Evolutionary conservation across 805 yeast genomes (phyloP), one percentile per base, ranked within the genome.

Genomic region (Candida insectalens): DNA sequence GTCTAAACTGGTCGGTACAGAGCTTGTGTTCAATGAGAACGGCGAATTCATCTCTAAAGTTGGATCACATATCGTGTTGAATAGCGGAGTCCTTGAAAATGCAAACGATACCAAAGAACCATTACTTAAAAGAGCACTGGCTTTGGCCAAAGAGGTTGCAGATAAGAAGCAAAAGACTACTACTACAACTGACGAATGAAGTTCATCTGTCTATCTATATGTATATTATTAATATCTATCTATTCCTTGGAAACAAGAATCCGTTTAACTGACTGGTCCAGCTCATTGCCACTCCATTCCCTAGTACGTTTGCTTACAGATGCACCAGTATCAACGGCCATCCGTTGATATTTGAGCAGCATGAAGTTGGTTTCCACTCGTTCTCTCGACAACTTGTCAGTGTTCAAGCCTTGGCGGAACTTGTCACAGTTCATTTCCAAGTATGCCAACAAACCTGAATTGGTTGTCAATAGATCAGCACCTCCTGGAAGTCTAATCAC

Each of bases 1-100:
- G 96, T 65, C 68, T 28, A 70, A 70, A 35, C 55, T 84, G 3
- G 77, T 83, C 1, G 97, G 97, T 0, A 81, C 94, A 0, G 96
- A 59, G 33, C 32, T 59, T 27, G 52, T 58, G 1, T 56, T 57
- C 40, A 51, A 59, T 35, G 64, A 59, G 32, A 50, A 49, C 33
- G 64, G 62, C 2, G 53, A 56, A 19, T 51, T 44, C 22, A 35
- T 59, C 4, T 50, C 58, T 12, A 46, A 48, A 16, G 53, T 54
- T 4, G 50, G 49, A 23, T 51, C 50, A 2, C 53, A 55, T 19
- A 41, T 59, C 8, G 43, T 49, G 3, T 34, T 59, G 27, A 47
- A 50, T 27, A 44, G 53, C 30, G 63, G 63, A 1, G 46, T 51
- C 25, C 40, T 59, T 14, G 50, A 44, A n/a, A 44, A 43, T 26